A percentile compares a stretch with the other conserved stretches of the same genome.
Conservation (phyloP, 805 yeast genomes). For the Candida xiaguanensis region DNA sequence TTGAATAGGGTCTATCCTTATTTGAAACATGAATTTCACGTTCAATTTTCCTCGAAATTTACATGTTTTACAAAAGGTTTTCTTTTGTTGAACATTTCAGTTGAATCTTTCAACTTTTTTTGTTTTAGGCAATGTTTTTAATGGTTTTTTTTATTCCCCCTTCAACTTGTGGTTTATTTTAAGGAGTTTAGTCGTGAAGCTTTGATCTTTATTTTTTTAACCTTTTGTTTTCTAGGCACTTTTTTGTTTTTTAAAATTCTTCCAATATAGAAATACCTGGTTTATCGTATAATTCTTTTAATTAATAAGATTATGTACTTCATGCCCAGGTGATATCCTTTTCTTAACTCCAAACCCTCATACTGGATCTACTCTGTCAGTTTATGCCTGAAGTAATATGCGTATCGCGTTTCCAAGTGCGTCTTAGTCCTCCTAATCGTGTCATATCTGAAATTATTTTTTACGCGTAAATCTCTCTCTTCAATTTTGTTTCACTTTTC, state of each 20-base stretch:
- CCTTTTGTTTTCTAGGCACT: conserved; percentile 12
- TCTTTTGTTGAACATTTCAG: conserved; percentile 13
- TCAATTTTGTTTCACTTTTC: too few species aligned
- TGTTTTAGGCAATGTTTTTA: conserved; percentile 13
- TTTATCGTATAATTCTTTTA: conserved; percentile 42
- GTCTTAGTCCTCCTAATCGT: too few species aligned
- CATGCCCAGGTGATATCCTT: conserved; percentile 46
- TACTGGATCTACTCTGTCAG: too few species aligned
- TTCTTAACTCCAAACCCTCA: too few species aligned
- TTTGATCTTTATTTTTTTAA: conserved; percentile 23
- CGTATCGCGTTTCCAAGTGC: too few species aligned
- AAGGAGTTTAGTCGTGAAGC: conserved; percentile 39
- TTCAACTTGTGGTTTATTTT: conserved; percentile 18
- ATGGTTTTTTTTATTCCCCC: conserved; percentile 16
- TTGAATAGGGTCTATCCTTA: neutral
- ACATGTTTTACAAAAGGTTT: conserved; percentile 14
- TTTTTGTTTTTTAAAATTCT: conserved; percentile 24
- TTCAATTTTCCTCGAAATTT: conserved; percentile 10
- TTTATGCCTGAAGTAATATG: too few species aligned
- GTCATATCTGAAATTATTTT: too few species aligned
- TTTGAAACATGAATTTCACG: neutral
- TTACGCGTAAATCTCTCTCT: too few species aligned
- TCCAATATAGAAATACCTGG: conserved; percentile 43
- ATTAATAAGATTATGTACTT: conserved; percentile 39
- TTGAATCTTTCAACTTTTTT: conserved; percentile 15